phyloP scores from a whole-genome alignment of 176 grass and related monocot species.

The Metroxylon sagu region DNA sequence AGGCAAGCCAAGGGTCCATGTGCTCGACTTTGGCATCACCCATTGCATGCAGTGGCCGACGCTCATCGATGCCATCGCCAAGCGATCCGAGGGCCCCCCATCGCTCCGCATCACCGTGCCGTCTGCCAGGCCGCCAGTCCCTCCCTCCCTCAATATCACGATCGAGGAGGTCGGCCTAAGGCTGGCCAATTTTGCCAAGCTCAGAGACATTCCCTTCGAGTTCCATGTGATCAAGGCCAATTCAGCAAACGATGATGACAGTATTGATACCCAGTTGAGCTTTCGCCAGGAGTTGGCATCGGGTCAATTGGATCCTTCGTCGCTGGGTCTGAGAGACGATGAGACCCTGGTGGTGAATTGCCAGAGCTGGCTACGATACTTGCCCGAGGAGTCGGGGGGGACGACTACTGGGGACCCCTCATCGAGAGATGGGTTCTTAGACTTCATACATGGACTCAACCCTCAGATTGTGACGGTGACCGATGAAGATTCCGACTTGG shows the following conservation, averaged over 20 bases:
- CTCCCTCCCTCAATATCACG: conserved; percentile 8
- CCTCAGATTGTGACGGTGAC: conserved; percentile 2
- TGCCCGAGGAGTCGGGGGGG: neutral
- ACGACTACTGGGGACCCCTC: neutral
- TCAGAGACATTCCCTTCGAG: conserved; percentile 7
- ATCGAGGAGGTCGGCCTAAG: conserved; percentile 11
- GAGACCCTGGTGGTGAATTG: conserved; percentile 19
- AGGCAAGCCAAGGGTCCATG: conserved; percentile 6
- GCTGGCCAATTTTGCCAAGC: conserved; percentile 22
- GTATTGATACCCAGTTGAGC: neutral
- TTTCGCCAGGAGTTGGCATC: conserved; percentile 10
- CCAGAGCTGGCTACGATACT: conserved; percentile 22
- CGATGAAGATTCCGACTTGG: conserved; percentile 19
- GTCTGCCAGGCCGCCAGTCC: conserved; percentile 8
- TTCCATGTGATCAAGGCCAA: conserved; percentile 15
- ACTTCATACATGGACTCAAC: conserved; percentile 2
- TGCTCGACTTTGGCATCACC: conserved; percentile 16
- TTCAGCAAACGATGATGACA: too few relatives aligned
- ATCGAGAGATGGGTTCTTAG: conserved; percentile 10
- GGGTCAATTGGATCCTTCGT: neutral
- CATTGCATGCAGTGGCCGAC: conserved; percentile 26
- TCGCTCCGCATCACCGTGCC: conserved; percentile 19
- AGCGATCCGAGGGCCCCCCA: conserved; percentile 8
- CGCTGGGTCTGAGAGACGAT: neutral
- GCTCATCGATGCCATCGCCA: conserved; percentile 19